These are phyloP conservation scores for Borovskyia barvae DNA, from an alignment of 208 protist genomes.

Conservation along the genomic window DNA sequence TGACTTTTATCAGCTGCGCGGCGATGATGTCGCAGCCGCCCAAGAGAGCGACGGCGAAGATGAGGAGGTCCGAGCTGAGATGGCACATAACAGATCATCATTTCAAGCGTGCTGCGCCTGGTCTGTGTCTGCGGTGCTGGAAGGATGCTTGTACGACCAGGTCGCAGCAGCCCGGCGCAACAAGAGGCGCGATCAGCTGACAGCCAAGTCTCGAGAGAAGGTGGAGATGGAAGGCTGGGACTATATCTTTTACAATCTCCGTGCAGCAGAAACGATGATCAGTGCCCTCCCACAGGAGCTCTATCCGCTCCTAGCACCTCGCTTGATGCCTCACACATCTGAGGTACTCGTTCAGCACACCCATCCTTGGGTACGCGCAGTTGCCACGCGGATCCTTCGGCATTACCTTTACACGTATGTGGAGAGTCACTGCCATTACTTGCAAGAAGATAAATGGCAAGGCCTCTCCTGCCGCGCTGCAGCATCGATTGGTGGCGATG, in stretches of 20 bases:
- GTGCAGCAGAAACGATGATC: constrained; percentile 64
- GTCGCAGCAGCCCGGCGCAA: constrained; percentile 26
- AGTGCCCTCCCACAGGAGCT: constrained; percentile 42
- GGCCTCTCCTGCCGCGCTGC: not conserved
- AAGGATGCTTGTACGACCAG: constrained; percentile 68
- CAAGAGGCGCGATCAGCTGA: constrained; percentile 23
- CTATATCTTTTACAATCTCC: constrained; percentile 79
- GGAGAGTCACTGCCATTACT: constrained; percentile 52
- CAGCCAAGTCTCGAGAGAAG: constrained; percentile 47
- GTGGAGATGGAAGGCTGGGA: constrained; percentile 69
- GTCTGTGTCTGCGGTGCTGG: constrained; percentile 57
- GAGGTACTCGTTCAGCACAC: constrained; percentile 59
- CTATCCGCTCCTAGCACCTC: constrained; percentile 39
- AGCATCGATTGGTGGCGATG: constrained; percentile 3
- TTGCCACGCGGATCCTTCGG: constrained; percentile 61
- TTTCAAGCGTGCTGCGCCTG: constrained; percentile 62
- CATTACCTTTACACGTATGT: constrained; percentile 79
- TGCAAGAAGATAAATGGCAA: constrained; percentile 38
- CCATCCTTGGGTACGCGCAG: constrained; percentile 84
- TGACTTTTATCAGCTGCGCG: constrained; percentile 20
- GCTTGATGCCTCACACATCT: constrained; percentile 42
- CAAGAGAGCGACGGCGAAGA: constrained; percentile 11
- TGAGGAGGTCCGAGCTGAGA: constrained; percentile 4
- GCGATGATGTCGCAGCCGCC: not conserved
- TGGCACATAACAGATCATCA: constrained; percentile 24